Evolutionary conservation across 2,329 filamentous ascomycete genomes (phyloP).

Genomic region (Huntiella savannae): DNA sequence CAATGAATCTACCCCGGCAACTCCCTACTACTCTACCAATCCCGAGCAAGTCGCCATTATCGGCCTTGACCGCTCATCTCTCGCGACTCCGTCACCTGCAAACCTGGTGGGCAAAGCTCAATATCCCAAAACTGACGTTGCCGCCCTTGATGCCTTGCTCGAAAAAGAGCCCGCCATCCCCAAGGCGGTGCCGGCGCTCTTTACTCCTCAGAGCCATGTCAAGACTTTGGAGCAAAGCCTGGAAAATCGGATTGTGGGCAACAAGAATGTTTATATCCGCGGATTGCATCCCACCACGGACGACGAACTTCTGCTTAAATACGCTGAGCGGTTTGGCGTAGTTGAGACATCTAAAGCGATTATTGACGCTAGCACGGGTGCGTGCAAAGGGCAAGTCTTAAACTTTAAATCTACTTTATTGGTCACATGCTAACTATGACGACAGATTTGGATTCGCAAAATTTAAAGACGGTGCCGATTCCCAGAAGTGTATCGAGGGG

Average conservation of each 20-base stretch:
- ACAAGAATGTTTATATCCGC: slow-evolving; percentile 96
- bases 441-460: slow-evolving; percentile 90
- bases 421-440: not conserved
- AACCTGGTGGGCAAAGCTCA: slow-evolving; percentile 29
- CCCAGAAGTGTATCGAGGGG: slow-evolving; percentile 87
- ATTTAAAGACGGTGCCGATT: slow-evolving; percentile 70
- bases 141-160: slow-evolving; percentile 43
- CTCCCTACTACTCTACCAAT: slow-evolving; percentile 40
- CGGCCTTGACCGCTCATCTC: slow-evolving; percentile 41
- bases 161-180: slow-evolving; percentile 69
- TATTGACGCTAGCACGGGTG: slow-evolving; percentile 79
- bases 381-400: slow-evolving; percentile 73
- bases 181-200: slow-evolving; percentile 72
- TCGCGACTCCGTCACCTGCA: slow-evolving; percentile 48
- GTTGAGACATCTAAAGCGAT: slow-evolving; percentile 98
- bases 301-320: slow-evolving; percentile 67
- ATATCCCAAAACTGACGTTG: slow-evolving; percentile 23
- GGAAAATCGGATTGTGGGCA: slow-evolving; percentile 76
- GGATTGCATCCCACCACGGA: slow-evolving; percentile 90
- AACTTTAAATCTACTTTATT: not conserved
- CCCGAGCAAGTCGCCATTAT: slow-evolving; percentile 36
- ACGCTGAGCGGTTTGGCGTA: slow-evolving; percentile 72
- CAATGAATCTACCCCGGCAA: slow-evolving; percentile 46
- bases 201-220: slow-evolving; percentile 65
- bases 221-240: slow-evolving; percentile 87